phyloP scores from a whole-genome alignment of 805 yeast genomes.

The Metschnikowia peoriensis region DNA sequence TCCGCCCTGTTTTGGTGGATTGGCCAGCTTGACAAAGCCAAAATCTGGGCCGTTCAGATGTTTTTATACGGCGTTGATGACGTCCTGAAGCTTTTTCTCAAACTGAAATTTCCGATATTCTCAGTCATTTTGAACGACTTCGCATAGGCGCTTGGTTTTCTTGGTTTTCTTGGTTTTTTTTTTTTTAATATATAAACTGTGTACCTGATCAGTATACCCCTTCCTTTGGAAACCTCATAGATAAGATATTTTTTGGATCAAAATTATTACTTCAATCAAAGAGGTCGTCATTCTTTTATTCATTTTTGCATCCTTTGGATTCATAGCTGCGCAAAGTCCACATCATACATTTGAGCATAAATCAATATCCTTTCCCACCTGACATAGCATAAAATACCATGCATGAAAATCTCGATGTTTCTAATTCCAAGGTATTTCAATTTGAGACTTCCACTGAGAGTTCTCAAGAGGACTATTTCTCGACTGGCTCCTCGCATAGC shows the following conservation, averaged over 20 bases:
- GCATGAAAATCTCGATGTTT: background rate
- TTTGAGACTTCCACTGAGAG: background rate
- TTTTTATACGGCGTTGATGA: background rate
- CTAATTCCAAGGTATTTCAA: background rate
- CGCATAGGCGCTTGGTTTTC: background rate
- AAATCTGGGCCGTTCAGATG: background rate
- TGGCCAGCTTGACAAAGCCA: background rate
- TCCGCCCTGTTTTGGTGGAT: background rate
- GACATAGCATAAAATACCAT: background rate
- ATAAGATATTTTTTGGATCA: background rate
- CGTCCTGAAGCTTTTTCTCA: background rate
- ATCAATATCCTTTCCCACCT: background rate
- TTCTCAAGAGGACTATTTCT: background rate
- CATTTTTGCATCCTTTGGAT: background rate
- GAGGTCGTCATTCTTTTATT: background rate
- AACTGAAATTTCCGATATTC: background rate
- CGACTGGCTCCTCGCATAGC: background rate
- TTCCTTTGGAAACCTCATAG: background rate
- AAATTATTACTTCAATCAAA: background rate
- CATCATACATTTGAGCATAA: background rate
- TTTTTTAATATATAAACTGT: too few relatives aligned
- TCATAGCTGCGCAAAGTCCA: background rate
- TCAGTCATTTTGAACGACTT: background rate
- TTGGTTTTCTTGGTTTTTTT: too few relatives aligned
- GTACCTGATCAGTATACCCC: background rate